Evolutionary conservation across 202 grass and related monocot species (phyloP).

Genomic region (Schoenoplectus tabernaemontani): DNA sequence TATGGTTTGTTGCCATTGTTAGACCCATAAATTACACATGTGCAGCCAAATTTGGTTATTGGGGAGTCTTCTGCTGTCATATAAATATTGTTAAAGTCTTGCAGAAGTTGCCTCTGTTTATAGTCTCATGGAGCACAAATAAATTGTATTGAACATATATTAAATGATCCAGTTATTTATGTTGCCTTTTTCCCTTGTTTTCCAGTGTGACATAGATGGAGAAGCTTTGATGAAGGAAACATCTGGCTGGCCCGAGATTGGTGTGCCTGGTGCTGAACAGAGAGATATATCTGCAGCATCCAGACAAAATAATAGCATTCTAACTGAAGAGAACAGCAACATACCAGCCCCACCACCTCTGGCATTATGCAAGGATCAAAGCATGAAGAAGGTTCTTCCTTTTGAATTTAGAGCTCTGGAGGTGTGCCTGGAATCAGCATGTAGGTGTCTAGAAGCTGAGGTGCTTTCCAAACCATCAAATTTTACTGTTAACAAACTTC

Average conservation of each 20-base stretch:
- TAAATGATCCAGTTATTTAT: neutral
- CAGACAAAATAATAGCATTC: neutral
- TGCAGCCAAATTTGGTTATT: neutral
- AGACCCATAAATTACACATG: neutral
- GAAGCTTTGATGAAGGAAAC: conserved; percentile 15
- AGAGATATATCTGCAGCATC: conserved; percentile 1
- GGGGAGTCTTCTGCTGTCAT: neutral
- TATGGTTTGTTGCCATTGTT: neutral
- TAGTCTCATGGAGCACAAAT: neutral
- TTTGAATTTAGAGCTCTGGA: conserved; percentile 93
- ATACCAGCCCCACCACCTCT: conserved; percentile 27
- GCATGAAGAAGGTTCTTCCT: conserved; percentile 52
- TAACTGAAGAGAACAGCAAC: conserved; percentile 1
- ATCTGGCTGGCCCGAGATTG: neutral
- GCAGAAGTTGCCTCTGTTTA: neutral
- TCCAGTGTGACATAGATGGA: conserved; percentile 28
- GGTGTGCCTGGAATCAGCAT: conserved; percentile 89
- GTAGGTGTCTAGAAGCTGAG: conserved; percentile 87
- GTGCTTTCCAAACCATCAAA: conserved; percentile 11
- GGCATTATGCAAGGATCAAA: conserved; percentile 43
- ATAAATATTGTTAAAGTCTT: neutral
- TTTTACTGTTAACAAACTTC: neutral
- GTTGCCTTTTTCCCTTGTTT: neutral
- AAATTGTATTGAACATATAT: neutral
- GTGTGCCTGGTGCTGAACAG: conserved; percentile 4